A percentile compares a stretch with the other conserved stretches of the same genome.
Conservation (phyloP, 2,329 filamentous ascomycete species). For the Pyrenophora tritici-repentis region DNA sequence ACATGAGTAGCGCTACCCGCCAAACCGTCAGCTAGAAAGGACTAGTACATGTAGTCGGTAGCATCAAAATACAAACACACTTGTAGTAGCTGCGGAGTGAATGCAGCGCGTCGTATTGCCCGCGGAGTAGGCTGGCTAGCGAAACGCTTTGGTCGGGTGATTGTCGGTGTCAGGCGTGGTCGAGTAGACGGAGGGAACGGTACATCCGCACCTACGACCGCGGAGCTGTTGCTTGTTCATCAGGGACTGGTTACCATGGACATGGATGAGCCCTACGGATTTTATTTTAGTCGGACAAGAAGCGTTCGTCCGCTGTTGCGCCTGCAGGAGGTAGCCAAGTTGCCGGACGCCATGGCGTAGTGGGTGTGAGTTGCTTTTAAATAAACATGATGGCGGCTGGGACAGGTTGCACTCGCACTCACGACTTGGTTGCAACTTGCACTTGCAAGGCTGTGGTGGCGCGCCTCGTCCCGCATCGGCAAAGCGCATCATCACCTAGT, state of each 20-base stretch:
- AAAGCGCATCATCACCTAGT: conserved; percentile 8
- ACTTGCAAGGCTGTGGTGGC: conserved; percentile 10
- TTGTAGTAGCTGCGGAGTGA: background rate
- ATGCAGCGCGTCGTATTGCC: background rate
- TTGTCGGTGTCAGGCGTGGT: conserved; percentile 8
- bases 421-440: background rate
- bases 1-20: background rate
- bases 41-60: no score
- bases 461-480: conserved; percentile 16
- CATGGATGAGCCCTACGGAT: conserved; percentile 11
- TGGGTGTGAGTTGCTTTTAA: no score
- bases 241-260: conserved; percentile 9
- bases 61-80: background rate
- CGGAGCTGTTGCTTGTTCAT: background rate
- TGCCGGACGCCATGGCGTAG: background rate
- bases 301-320: conserved; percentile 1
- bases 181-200: conserved; percentile 5
- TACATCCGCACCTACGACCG: conserved; percentile 5
- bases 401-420: background rate
- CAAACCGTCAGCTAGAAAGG: no score
- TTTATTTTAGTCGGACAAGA: background rate
- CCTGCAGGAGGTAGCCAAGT: background rate
- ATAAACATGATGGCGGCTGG: no score
- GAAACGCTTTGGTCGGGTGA: conserved; percentile 1
- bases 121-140: background rate